Percentiles rank a stretch among this genome's conserved stretches.
Evolutionary conservation across 2,329 filamentous ascomycete species (phyloP).

Genomic region (Tolypocladium album): DNA sequence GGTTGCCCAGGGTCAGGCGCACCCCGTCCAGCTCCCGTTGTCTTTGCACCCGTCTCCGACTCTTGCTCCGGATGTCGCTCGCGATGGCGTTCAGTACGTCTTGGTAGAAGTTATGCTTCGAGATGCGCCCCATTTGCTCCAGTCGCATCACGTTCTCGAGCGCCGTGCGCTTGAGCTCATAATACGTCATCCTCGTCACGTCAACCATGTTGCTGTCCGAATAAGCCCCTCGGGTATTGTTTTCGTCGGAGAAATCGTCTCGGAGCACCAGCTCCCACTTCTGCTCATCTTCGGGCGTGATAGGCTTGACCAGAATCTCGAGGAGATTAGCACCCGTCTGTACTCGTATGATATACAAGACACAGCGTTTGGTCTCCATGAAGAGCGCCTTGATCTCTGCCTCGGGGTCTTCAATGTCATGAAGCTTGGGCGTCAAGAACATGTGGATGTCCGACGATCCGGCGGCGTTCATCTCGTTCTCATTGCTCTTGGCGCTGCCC

Average conservation of each 20-base stretch:
- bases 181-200: constrained; percentile 80
- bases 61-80: constrained; percentile 93
- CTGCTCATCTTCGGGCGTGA: constrained; percentile 75
- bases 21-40: constrained; percentile 85
- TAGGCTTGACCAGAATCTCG: constrained; percentile 87
- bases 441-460: constrained; percentile 84
- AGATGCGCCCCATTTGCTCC: constrained; percentile 79
- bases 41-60: constrained; percentile 80
- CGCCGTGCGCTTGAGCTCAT: constrained; percentile 83
- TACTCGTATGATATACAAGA: constrained; percentile 94
- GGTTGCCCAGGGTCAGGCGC: constrained; percentile 59
- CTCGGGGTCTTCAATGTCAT: constrained; percentile 86
- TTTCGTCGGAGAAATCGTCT: constrained; percentile 64
- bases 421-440: constrained; percentile 80
- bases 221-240: constrained; percentile 70
- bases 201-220: constrained; percentile 84
- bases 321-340: constrained; percentile 88
- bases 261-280: constrained; percentile 74
- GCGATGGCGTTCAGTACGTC: constrained; percentile 97
- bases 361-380: constrained; percentile 96
- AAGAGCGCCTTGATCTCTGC: constrained; percentile 86
- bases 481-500: constrained; percentile 91
- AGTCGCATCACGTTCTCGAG: constrained; percentile 88
- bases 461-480: constrained; percentile 81
- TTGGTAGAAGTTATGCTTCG: constrained; percentile 86